Evolutionary conservation across 2,329 filamentous ascomycete species (phyloP), one percentile per base, ranked within the genome.

Genomic region (Xylariaceae sp.): DNA sequence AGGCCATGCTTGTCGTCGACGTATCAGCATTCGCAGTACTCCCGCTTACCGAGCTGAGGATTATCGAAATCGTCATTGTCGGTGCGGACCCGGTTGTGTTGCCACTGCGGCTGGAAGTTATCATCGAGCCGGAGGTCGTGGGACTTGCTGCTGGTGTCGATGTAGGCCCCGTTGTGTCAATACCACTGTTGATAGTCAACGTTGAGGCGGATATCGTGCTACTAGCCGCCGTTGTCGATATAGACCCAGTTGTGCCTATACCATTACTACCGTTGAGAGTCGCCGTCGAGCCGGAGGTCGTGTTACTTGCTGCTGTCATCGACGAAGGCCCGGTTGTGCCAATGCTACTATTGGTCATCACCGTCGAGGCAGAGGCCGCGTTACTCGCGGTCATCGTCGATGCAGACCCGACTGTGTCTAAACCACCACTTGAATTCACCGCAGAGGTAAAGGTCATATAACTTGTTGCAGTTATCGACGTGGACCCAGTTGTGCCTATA

Each of bases 41-140:
- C 30, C 39, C 51, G 12, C 5, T 51, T 2, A 29, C 15, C 5
- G 51, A 51, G 22, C 47, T 52, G 12, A 13, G 34, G 21, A 22
- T 36, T 7, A 41, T 29, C 12, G 55, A 48, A 32, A 45, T 39
- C 5, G n/a, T n/a, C n/a, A n/a, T n/a, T n/a, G 51, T 54, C 12
- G 41, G 18, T 2, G 53, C 10, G 19, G 34, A 19, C 12, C 18
- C 34, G 34, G 30, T 55, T 7, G 45, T 18, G 29, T 41, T 41
- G 15, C 41, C 48, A 22, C 36, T 43, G 2, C 18, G 7, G 5
- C 8, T 26, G 4, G 40, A 22, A 43, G 49, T 45, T n/a, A 49
- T 34, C 1, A 40, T 55, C 37, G 26, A 26, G 8, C 5, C 26
- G 5, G 26, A 26, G 26, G 8, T 26, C 8, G 26, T 5, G 8